These are phyloP conservation scores for Physcia stellaris DNA, from an alignment of 495 filamentous ascomycete genomes.

Conservation along the genomic window DNA sequence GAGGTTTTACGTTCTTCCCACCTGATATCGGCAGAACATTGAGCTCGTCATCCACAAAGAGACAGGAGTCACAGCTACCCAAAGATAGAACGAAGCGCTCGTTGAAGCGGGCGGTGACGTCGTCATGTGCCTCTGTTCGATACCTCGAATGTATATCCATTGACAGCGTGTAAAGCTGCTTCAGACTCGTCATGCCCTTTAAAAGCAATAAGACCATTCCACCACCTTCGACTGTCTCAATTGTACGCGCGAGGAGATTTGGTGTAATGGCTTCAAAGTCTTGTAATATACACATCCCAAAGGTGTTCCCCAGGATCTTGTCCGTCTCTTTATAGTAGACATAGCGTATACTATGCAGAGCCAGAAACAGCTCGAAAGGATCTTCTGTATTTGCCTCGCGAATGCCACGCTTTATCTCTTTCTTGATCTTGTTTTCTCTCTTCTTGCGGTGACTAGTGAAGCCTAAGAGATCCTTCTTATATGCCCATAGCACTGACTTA, in stretches of 20 bases:
- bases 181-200: constrained; percentile 94
- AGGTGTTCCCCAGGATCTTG: constrained; percentile 96
- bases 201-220: constrained; percentile 81
- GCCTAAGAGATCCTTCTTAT: constrained; percentile 91
- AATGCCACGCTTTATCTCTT: constrained; percentile 91
- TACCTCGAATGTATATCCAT: constrained; percentile 99
- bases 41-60: constrained; percentile 94
- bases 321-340: constrained; percentile 99
- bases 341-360: constrained; percentile 92
- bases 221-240: constrained; percentile 96
- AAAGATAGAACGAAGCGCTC: constrained; percentile 94
- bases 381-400: constrained; percentile 92
- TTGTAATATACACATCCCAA: constrained; percentile 95
- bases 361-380: constrained; percentile 95
- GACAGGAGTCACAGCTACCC: constrained; percentile 82
- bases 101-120: constrained; percentile 94
- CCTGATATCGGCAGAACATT: constrained; percentile 97
- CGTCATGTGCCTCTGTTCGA: constrained; percentile 88
- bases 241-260: constrained; percentile 83
- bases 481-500: constrained; percentile 97
- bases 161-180: constrained; percentile 90
- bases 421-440: constrained; percentile 94
- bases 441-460: constrained; percentile 96
- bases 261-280: constrained; percentile 98
- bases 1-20: constrained; percentile 75